Conservation (phyloP, 768 basidiomycete species). For the Naganishia kalamii region DNA sequence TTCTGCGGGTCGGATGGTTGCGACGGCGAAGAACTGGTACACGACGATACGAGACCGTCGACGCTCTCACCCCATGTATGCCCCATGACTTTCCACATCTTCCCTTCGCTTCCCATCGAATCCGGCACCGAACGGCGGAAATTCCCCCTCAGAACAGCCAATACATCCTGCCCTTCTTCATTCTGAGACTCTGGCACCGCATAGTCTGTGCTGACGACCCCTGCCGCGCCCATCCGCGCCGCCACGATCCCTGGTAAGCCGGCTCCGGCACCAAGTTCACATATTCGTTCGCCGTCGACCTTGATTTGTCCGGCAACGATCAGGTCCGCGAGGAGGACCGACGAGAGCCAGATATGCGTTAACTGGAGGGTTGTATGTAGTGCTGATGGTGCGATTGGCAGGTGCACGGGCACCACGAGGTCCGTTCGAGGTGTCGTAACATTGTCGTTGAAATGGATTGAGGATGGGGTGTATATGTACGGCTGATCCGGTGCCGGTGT, state of each 20-base stretch:
- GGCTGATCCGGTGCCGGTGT: constrained; percentile 2
- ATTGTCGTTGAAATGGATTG: background rate
- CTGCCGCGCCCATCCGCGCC: constrained; percentile 6
- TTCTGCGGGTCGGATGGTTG: background rate
- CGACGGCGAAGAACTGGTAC: background rate
- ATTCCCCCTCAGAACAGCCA: constrained; percentile 13
- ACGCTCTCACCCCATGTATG: constrained; percentile 38
- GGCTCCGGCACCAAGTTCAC: constrained; percentile 42
- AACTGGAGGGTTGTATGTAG: constrained; percentile 40
- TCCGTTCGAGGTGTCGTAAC: background rate
- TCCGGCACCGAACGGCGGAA: background rate
- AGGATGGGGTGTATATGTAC: constrained; percentile 17
- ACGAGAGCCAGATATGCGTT: constrained; percentile 39
- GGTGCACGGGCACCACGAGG: constrained; percentile 24
- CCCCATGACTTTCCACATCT: constrained; percentile 31
- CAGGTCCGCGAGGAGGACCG: constrained; percentile 38
- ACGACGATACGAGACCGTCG: background rate
- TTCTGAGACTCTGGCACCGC: constrained; percentile 23
- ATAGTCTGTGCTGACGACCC: constrained; percentile 40
- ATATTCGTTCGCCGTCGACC: constrained; percentile 22
- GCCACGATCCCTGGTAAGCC: constrained; percentile 39
- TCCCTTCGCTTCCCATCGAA: background rate
- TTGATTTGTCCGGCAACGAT: constrained; percentile 21
- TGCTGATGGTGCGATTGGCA: constrained; percentile 37
- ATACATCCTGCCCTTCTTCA: background rate